Evolutionary conservation across 495 filamentous ascomycete genomes (phyloP), one percentile per base, ranked within the genome.

Genomic region (Lasiosphaeria hispida): DNA sequence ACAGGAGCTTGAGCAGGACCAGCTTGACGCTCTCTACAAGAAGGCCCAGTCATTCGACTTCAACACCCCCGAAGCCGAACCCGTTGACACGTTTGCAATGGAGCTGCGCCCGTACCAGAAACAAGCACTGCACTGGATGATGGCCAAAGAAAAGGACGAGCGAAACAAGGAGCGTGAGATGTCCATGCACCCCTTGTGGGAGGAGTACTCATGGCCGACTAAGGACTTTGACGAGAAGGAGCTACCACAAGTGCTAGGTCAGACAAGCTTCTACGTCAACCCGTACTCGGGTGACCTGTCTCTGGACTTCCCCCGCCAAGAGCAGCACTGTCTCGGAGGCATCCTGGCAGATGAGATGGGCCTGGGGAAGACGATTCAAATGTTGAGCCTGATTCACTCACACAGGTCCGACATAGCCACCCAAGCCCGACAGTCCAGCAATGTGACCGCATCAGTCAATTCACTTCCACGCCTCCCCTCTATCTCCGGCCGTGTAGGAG

Each of bases 21-120:
- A 98, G 64, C 85, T 98, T 13, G 93, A 97, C 67, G 85, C 88
- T 0, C 78, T 98, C 4, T 98, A 98, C 65, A 90, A 89, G 67
- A 98, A 98, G 69, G 94, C 94, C 1, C 94, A 98, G 63, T 91
- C 90, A 0, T 97, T 97, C 61, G 95, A 98, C 69, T 98, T 97
- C 66, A 84, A 86, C 66, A 95, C 92, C 18, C 92, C 93, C 2
- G 85, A 87, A 69, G 84, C 88, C 10, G 85, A 96, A 60, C 92
- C 94, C 19, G 83, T 90, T 10, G 77, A 85, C 7, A 89, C 84
- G 1, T 98, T 98, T 69, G 77, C 77, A 8, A 85, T 98, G 85
- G 76, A 85, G 57, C 76, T 98, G 17, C 85, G 95, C 1, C 92
- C 91, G 19, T 98, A 98, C 63, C 94, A 98, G 71, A 96, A 88